Evolutionary conservation across 1,284 basidiomycete species (phyloP), one percentile per base, ranked within the genome.

Genomic region (Phenoliferia sp.): DNA sequence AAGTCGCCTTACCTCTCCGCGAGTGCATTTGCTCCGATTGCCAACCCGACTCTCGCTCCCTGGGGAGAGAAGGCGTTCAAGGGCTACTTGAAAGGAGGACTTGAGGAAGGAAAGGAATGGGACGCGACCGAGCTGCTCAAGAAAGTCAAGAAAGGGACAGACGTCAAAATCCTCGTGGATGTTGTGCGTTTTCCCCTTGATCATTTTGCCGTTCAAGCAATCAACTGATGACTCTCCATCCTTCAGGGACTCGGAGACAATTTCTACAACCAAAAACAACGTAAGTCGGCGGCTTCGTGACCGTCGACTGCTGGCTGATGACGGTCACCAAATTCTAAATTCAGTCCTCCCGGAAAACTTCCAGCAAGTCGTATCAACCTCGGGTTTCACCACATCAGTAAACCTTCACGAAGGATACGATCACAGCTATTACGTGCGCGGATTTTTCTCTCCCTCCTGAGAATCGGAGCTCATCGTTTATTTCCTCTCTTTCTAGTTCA

Each of bases 31-130:
- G 84, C 95, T 29, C 94, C 95, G 1, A 90, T 97, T 69, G 82
- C 87, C 75, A 96, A 99, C 80, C 94, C 96, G 0, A 88, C 88
- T 17, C 83, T 87, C 60, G 90, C 88, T 62, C 87, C 89, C 0
- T 97, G 95, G 94, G 95, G 96, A 35, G 82, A 89, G 75, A 96
- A 95, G 78, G 94, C 94, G 0, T 97, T 99, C 81, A 77, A 72
- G 28, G 91, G 92, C n/a, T 98, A 97, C 81, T 85, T 99, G 29
- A 80, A 83, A 65, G 88, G 88, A 26, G 92, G 90, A 3, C 70
- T 88, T 26, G 84, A 88, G 64, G 93, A 94, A 77, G 93, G 88
- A 1, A 85, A 86, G 76, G 79, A 79, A 52, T 91, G 96, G 78
- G 95, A 99, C 79, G 90, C 95, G 16, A 90, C 90, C 9, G 85